Conservation (phyloP, 2,329 filamentous ascomycete species). For the Neofusicoccum kwambonambiense region DNA sequence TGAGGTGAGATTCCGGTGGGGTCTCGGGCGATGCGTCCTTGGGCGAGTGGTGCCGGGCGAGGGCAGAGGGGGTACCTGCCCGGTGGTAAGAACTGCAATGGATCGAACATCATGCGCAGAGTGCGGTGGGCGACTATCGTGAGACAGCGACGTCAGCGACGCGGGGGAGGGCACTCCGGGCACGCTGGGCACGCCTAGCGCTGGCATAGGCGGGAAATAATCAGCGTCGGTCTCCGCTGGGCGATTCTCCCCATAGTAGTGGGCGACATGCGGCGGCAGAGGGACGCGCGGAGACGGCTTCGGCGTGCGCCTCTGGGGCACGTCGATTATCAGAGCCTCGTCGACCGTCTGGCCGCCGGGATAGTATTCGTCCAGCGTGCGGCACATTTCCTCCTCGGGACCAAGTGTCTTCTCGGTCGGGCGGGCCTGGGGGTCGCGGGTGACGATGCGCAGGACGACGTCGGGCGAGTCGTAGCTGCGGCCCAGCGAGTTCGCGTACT, state of each 20-base stretch:
- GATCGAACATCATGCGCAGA: slow-evolving; percentile 57
- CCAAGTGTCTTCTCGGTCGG: slow-evolving; percentile 67
- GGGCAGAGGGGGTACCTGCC: slow-evolving; percentile 75
- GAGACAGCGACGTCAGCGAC: slow-evolving; percentile 33
- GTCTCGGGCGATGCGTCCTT: slow-evolving; percentile 60
- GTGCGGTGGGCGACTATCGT: slow-evolving; percentile 39
- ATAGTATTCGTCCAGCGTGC: slow-evolving; percentile 77
- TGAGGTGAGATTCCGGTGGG: slow-evolving; percentile 71
- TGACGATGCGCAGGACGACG: slow-evolving; percentile 72
- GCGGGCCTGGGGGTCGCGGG: slow-evolving; percentile 57
- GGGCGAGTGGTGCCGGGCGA: slow-evolving; percentile 72
- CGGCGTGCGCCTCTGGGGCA: slow-evolving; percentile 73
- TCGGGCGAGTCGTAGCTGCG: slow-evolving; percentile 88
- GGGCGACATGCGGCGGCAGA: slow-evolving; percentile 30
- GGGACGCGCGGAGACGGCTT: slow-evolving; percentile 70
- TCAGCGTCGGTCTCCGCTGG: slow-evolving; percentile 71
- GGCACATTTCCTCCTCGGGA: slow-evolving; percentile 80
- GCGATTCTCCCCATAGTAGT: slow-evolving; percentile 61
- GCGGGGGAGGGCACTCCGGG: slow-evolving; percentile 36
- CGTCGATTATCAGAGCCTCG: slow-evolving; percentile 88
- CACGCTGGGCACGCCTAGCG: slow-evolving; percentile 29
- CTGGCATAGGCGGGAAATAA: slow-evolving; percentile 73
- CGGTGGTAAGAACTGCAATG: slow-evolving; percentile 78
- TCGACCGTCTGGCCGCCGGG: slow-evolving; percentile 84
- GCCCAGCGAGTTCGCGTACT: slow-evolving; percentile 91